Conservation (phyloP, 2,329 filamentous ascomycete genomes). For the Stylonectria norvegica region DNA sequence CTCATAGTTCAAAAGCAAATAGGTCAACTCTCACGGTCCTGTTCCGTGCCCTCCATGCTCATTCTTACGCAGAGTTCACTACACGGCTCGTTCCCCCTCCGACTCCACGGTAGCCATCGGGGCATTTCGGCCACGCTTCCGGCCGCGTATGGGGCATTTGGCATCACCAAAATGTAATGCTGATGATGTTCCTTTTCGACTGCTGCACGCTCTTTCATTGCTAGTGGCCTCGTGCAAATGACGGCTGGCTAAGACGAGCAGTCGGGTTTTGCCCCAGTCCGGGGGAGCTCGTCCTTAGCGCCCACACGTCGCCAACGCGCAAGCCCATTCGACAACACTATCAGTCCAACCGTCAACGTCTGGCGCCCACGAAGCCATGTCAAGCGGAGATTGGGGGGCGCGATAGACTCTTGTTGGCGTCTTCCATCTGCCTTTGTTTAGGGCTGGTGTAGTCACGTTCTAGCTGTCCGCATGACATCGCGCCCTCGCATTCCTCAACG, state of each 20-base stretch:
- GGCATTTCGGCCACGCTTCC: slow-evolving; percentile 12
- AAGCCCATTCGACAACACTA: slow-evolving; percentile 11
- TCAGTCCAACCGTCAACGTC: slow-evolving; percentile 12
- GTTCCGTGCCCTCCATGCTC: slow-evolving; percentile 20
- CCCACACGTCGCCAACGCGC: slow-evolving; percentile 9
- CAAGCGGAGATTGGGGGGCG: slow-evolving; percentile 24
- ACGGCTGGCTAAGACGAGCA: slow-evolving; percentile 16
- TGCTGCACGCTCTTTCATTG: no score
- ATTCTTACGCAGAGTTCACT: slow-evolving; percentile 18
- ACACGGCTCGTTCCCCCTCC: slow-evolving; percentile 20
- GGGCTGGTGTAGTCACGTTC: no score
- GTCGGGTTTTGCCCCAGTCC: not conserved
- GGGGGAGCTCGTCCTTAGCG: slow-evolving; percentile 8
- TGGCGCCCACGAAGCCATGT: slow-evolving; percentile 11
- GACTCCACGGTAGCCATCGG: slow-evolving; percentile 17
- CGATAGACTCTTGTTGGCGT: slow-evolving; percentile 12
- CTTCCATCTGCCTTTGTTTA: not conserved
- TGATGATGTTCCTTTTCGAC: no score
- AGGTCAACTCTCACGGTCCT: slow-evolving; percentile 19
- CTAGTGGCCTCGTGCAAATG: slow-evolving; percentile 22
- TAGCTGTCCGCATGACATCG: no score
- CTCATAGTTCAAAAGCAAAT: no score
- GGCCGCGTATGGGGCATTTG: no score
- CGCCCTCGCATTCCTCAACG: not conserved
- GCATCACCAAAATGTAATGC: no score